These are phyloP conservation scores for Edaphochlamys debaryana DNA, from an alignment of 139 green algal species.

Conservation along the genomic window DNA sequence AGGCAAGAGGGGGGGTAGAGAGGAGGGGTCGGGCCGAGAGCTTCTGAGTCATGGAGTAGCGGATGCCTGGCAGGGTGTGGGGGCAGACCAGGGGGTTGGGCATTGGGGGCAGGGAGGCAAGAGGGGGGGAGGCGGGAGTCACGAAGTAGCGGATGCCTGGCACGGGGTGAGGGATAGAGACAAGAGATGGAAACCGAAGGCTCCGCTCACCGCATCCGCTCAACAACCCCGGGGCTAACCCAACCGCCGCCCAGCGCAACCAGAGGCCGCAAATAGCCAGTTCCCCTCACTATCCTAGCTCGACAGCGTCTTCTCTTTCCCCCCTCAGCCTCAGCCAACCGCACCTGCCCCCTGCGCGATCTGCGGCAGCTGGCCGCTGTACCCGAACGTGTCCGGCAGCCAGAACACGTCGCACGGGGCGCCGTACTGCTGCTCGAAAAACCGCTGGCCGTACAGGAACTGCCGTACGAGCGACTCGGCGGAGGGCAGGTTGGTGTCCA, in stretches of 20 bases:
- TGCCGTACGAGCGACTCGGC: conserved; percentile 56
- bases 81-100: no score
- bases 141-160: no score
- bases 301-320: no score
- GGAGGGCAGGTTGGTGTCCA: conserved; percentile 56
- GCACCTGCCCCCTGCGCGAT: conserved; percentile 29
- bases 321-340: no score
- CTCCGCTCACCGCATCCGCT: no score
- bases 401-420: conserved; percentile 42
- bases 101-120: neutral
- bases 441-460: conserved; percentile 54
- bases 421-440: conserved; percentile 44
- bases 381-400: conserved; percentile 54
- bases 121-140: neutral
- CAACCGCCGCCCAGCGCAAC: no score
- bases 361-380: conserved; percentile 54
- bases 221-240: no score
- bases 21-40: neutral
- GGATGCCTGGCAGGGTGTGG: conserved; percentile 47
- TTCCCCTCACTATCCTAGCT: no score
- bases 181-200: no score
- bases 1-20: neutral
- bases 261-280: no score
- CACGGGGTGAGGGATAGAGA: no score
- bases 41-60: conserved; percentile 58